phyloP scores from a whole-genome alignment of 495 filamentous ascomycete species.

The Penicillium ucsense region DNA sequence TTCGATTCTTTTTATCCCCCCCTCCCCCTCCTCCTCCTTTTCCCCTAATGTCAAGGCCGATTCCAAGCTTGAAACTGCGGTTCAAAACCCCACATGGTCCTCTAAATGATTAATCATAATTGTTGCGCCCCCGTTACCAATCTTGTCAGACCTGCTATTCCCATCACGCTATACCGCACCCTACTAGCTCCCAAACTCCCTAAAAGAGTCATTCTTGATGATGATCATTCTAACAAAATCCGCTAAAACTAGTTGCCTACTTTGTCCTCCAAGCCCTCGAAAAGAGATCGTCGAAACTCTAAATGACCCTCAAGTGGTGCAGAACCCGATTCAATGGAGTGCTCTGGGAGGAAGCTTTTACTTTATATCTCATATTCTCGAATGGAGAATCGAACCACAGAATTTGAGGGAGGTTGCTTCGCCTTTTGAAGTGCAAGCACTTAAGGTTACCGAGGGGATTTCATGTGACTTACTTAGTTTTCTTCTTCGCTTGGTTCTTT shows the following conservation, averaged over 20 bases:
- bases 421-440: no score
- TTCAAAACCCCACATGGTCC: background rate
- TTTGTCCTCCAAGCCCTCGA: conserved; percentile 22
- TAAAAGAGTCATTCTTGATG: background rate
- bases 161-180: no score
- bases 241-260: conserved; percentile 24
- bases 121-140: conserved; percentile 2
- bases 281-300: conserved; percentile 26
- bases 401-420: no score
- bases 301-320: background rate
- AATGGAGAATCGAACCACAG: no score
- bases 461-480: background rate
- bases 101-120: conserved; percentile 14
- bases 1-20: background rate
- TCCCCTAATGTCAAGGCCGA: background rate
- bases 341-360: background rate
- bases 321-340: background rate
- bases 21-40: background rate
- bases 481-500: background rate
- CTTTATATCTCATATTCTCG: no score
- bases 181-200: background rate
- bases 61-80: conserved; percentile 1
- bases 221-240: background rate
- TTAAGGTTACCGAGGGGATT: no score
- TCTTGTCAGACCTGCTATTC: background rate